Base-by-base conservation (phyloP, 2,329 filamentous ascomycete genomes). In the Cladosporium austrohemisphaericum region DNA sequence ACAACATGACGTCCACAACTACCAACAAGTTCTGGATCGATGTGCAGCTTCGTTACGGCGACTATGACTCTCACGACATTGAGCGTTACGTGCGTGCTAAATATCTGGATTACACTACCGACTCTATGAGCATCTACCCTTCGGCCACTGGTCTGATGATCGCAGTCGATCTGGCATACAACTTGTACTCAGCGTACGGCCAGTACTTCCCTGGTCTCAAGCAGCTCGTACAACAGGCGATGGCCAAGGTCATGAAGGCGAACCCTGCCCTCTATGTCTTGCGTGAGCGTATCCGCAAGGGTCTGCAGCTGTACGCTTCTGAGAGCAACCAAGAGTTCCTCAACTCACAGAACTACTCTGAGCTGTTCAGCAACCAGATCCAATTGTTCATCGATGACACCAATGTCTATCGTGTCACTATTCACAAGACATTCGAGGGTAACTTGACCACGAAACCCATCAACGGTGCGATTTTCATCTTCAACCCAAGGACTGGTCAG, bases 11-110 rank as follows among this genome's bases (percentile, higher is more conserved):
- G 64, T 78, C 89, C 2, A 95, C 88, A 0, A 94, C 92, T 0
- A 96, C 93, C 2, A 97, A 95, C 78, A 98, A 98, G 68, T 98
- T 98, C 78, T 98, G 93, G 93, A 76, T 98, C 48, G 93, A 98
- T 72, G 88, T 98, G 35, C 93, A 98, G 66, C 76, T 98, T 49
- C 83, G 93, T 56, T 98, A 98, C 64, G 92, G 92, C 62, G 93
- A 98, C 67, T 98, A 98, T 72, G 93, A 98, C 68, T 96, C 91
- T 59, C 94, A 98, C 71, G 93, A 98, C 64, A 97, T 98, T 65
- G 93, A 97, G 70, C 83, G 94, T 62, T 98, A 98, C 66, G 90
- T 95, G 26, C 86, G 93, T 63, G 92, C 93, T 58, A 98, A 98
- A 71, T 98, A 97, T 65, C 83, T 98, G 8, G 93, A 98, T 70